phyloP scores from a whole-genome alignment of 1,284 basidiomycete genomes.

The Violaceomyces palustris region DNA sequence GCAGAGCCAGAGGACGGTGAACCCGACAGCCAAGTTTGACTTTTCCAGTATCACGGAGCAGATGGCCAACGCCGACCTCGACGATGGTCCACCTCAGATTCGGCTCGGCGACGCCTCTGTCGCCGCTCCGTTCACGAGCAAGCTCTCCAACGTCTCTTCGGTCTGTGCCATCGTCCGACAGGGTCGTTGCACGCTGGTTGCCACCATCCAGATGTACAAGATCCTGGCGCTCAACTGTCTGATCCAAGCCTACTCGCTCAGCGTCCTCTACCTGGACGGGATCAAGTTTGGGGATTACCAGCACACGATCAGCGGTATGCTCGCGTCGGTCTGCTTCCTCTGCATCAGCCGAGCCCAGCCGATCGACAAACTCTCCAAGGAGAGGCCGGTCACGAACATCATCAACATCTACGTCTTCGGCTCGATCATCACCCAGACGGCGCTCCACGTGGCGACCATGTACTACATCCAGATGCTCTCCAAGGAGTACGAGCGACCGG shows the following conservation, averaged over 20 bases:
- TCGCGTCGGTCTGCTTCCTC: conserved; percentile 47
- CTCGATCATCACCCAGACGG: conserved; percentile 47
- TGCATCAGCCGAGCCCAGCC: conserved; percentile 50
- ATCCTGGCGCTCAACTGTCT: conserved; percentile 51
- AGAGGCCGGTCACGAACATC: conserved; percentile 47
- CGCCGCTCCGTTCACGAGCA: conserved; percentile 51
- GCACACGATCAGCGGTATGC: conserved; percentile 46
- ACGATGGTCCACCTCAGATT: conserved; percentile 52
- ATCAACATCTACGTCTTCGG: conserved; percentile 47
- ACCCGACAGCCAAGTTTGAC: conserved; percentile 47
- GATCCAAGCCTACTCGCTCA: conserved; percentile 49
- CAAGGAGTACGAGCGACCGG: conserved; percentile 32
- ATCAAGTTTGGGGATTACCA: conserved; percentile 52
- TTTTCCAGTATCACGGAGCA: conserved; percentile 38
- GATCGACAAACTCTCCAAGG: conserved; percentile 41
- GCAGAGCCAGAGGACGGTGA: conserved; percentile 25
- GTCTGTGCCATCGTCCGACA: conserved; percentile 48
- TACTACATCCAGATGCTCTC: conserved; percentile 38
- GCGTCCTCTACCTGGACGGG: conserved; percentile 47
- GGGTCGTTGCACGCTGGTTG: conserved; percentile 49
- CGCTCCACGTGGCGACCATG: conserved; percentile 47
- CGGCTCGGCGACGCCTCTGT: conserved; percentile 50
- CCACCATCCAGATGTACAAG: conserved; percentile 53
- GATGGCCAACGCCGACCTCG: conserved; percentile 47
- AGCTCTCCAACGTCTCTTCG: conserved; percentile 40